phyloP scores from a whole-genome alignment of 129 eudicot genomes.

The Arctium lappa region DNA sequence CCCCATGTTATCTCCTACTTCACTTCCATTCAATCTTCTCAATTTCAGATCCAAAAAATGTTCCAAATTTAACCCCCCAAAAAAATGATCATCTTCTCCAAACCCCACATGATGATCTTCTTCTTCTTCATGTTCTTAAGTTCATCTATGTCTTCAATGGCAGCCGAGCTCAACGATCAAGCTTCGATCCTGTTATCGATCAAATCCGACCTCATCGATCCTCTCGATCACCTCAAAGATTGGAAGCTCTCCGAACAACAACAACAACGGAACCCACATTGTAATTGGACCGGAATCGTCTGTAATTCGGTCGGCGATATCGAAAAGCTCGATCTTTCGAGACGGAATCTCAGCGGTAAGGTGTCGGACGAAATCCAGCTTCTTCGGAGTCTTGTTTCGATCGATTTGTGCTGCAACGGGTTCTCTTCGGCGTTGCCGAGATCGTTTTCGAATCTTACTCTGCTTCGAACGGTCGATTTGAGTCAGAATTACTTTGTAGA shows the following conservation, averaged over 20 bases:
- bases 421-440: slow-evolving; percentile 63
- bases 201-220: slow-evolving; percentile 60
- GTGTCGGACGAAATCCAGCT: slow-evolving; percentile 51
- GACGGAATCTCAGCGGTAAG: slow-evolving; percentile 62
- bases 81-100: slow-evolving; percentile 7
- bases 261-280: slow-evolving; percentile 31
- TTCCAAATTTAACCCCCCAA: slow-evolving; percentile 21
- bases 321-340: slow-evolving; percentile 65
- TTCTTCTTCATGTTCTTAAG: slow-evolving; percentile 17
- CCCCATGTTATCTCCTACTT: slow-evolving; percentile 42
- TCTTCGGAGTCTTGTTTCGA: slow-evolving; percentile 37
- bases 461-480: slow-evolving; percentile 48
- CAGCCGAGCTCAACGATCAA: slow-evolving; percentile 34
- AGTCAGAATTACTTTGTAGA: slow-evolving; percentile 72
- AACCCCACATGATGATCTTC: slow-evolving; percentile 22
- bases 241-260: slow-evolving; percentile 41
- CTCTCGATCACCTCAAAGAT: slow-evolving; percentile 53
- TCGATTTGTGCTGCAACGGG: slow-evolving; percentile 69
- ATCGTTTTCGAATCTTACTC: slow-evolving; percentile 54
- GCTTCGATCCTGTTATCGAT: slow-evolving; percentile 51
- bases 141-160: slow-evolving; percentile 31
- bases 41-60: slow-evolving; percentile 36
- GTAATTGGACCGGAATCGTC: slow-evolving; percentile 77
- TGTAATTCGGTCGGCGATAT: slow-evolving; percentile 62
- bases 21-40: slow-evolving; percentile 25